Conservation (phyloP, 805 yeast genomes). For the Saccharomycopsis sp. region DNA sequence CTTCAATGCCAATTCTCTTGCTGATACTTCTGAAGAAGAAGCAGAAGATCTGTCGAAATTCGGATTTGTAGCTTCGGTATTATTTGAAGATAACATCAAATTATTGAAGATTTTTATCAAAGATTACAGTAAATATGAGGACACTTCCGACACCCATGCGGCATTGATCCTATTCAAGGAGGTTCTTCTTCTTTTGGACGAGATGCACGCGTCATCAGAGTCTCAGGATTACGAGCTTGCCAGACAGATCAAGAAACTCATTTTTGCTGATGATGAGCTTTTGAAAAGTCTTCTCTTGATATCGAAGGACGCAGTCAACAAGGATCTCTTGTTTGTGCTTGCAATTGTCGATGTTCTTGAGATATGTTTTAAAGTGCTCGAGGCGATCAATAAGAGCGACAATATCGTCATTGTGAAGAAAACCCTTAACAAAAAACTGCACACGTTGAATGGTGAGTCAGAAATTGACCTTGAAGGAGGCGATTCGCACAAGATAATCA, state of each 20-base stretch:
- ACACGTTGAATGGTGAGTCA: slow-evolving; percentile 26
- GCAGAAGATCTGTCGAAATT: slow-evolving; percentile 30
- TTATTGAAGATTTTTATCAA: slow-evolving; percentile 12
- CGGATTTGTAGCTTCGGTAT: slow-evolving; percentile 45
- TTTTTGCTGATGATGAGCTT: slow-evolving; percentile 64
- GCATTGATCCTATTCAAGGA: slow-evolving; percentile 62
- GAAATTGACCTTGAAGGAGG: not conserved
- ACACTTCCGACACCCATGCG: slow-evolving; percentile 62
- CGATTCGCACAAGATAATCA: slow-evolving; percentile 23
- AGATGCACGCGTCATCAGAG: slow-evolving; percentile 34
- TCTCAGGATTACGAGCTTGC: slow-evolving; percentile 48
- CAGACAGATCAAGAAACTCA: slow-evolving; percentile 52
- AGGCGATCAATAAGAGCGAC: slow-evolving; percentile 40
- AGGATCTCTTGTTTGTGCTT: slow-evolving; percentile 12
- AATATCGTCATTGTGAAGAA: slow-evolving; percentile 24
- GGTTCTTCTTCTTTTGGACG: slow-evolving; percentile 40
- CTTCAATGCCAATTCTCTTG: slow-evolving; percentile 3
- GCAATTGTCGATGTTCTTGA: slow-evolving; percentile 17
- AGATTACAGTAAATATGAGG: slow-evolving; percentile 33
- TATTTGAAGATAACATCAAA: slow-evolving; percentile 49
- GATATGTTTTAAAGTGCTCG: slow-evolving; percentile 31
- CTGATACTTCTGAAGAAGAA: slow-evolving; percentile 21
- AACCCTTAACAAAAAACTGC: slow-evolving; percentile 25
- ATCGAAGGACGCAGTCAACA: slow-evolving; percentile 43
- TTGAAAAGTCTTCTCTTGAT: slow-evolving; percentile 63